Evolutionary conservation across 192 early-diverging fungal species (phyloP).

Genomic region (Ambispora gerdemannii): DNA sequence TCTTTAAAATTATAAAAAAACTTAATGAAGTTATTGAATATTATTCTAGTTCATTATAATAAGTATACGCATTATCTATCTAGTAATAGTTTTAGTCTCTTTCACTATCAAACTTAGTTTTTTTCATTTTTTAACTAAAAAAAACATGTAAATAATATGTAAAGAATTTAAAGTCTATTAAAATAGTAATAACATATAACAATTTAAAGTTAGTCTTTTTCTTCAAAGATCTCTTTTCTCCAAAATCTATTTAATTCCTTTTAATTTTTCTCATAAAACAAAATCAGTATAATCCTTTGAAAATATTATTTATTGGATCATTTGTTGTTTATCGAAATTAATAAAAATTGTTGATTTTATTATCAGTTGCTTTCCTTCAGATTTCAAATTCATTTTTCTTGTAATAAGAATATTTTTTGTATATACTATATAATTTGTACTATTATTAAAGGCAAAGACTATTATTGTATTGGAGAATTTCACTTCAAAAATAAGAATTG

Average conservation of each 20-base stretch:
- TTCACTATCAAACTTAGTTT: too few relatives aligned
- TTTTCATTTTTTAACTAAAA: too few relatives aligned
- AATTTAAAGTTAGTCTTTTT: background rate
- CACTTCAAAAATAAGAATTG: conserved; percentile 6
- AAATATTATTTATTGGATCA: background rate
- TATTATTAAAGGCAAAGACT: conserved; percentile 29
- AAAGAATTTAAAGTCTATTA: too few relatives aligned
- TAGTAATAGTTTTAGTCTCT: too few relatives aligned
- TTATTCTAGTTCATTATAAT: too few relatives aligned
- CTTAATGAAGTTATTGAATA: too few relatives aligned
- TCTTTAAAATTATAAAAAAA: too few relatives aligned
- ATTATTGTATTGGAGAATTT: conserved; percentile 2
- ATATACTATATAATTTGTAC: conserved; percentile 11
- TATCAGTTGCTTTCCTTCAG: background rate
- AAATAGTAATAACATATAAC: too few relatives aligned
- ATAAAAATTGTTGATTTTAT: background rate
- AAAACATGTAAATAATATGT: too few relatives aligned
- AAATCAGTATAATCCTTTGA: conserved; percentile 1
- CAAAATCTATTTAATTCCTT: conserved; percentile 4
- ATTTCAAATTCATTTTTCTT: conserved; percentile 18
- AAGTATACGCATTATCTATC: too few relatives aligned
- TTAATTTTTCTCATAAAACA: background rate
- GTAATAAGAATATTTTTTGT: conserved; percentile 6
- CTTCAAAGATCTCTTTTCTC: background rate
- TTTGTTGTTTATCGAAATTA: background rate